Conservation (phyloP, 352 stramenopile species). For the Pythium rhizo-oryzae region DNA sequence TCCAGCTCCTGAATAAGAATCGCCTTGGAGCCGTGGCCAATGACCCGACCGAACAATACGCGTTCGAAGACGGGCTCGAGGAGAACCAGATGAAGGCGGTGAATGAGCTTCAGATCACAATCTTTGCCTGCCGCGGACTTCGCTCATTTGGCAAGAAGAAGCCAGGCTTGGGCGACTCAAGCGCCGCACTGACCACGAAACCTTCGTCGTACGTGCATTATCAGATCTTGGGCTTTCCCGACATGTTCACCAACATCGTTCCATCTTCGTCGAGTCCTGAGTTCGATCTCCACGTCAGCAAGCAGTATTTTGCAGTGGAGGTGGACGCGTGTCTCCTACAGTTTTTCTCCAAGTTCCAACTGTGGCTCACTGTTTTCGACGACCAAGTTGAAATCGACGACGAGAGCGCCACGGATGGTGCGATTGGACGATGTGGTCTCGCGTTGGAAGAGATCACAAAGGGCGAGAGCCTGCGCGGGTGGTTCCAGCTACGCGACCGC, state of each 20-base stretch:
- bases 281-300: conserved; percentile 69
- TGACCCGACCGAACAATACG: conserved; percentile 23
- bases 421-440: conserved; percentile 81
- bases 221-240: conserved; percentile 88
- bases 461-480: conserved; percentile 70
- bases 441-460: conserved; percentile 64
- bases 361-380: conserved; percentile 89
- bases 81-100: conserved; percentile 26
- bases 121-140: conserved; percentile 68
- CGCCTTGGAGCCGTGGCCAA: not conserved
- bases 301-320: conserved; percentile 67
- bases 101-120: conserved; percentile 72
- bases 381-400: conserved; percentile 54
- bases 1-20: conserved; percentile 45
- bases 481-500: conserved; percentile 69
- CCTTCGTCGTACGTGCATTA: conserved; percentile 90
- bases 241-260: conserved; percentile 90
- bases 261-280: conserved; percentile 59
- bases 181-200: conserved; percentile 29
- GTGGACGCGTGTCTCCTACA: conserved; percentile 77
- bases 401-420: conserved; percentile 43
- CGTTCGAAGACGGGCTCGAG: conserved; percentile 30
- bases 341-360: conserved; percentile 80
- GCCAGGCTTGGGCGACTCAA: conserved; percentile 1
- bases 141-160: conserved; percentile 49